Base-by-base conservation (phyloP, 352 stramenopile genomes). In the Phytophthora nicotianae region DNA sequence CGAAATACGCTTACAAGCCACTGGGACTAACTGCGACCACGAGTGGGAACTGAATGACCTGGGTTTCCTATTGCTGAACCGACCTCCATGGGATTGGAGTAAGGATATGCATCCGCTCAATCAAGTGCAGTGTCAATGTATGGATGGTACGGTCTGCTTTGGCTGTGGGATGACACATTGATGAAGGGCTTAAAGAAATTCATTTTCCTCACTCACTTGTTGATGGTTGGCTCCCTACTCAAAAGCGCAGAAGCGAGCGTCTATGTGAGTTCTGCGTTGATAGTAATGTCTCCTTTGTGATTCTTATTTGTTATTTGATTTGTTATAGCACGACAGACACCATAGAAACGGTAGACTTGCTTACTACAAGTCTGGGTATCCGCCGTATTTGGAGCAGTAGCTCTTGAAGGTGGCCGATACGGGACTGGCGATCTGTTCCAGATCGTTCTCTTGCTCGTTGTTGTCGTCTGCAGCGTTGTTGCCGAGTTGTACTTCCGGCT, bases 301-400 rank as follows among this genome's bases (percentile, higher is more conserved):
- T 59, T 69, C 63, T 72, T 70, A 70, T 75, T 20, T 58, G 23
- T 29, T 57, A 19, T 65, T 68, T 59, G 43, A 45, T 59, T 62
- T 60, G 40, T 51, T 65, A 27, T 60, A 60, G 64, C 26, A 43
- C 32, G n/a, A 23, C 41, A 62, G 37, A 52, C 29, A 19, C 19
- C 13, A 48, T 51, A 14, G 5, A 42, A 27, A 50, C 42, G 43
- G 5, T 29, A 24, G 35, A 37, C 11, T 52, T 46, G 5, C 32
- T 37, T 19, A 4, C 54, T 57, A 87, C 10, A 64, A 51, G 14
- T 91, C 83, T 51, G 84, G 79, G 33, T 95, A 95, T 14, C 86
- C 86, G 38, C 86, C 86, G 49, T 95, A 95, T 61, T 93, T 95
- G 20, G 86, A 95, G 79, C 86, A 95, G 42, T 92, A 93, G 52